Conservation (phyloP, 2,329 filamentous ascomycete species). For the Aspergillus fischeri region DNA sequence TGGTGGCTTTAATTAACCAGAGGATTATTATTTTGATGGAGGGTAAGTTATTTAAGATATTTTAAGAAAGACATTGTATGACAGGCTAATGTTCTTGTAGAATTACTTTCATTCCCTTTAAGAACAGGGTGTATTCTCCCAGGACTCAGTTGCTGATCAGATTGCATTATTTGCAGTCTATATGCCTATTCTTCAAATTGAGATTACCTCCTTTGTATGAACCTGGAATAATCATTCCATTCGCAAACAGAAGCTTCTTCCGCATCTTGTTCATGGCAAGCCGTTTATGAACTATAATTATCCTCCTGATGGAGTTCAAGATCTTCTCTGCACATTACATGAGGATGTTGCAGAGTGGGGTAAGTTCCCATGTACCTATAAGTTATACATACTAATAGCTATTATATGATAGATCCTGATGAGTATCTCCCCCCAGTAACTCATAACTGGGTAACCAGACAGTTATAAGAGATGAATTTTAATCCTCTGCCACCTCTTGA, state of each 20-base stretch:
- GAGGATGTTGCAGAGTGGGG: not conserved
- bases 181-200: constrained; percentile 5
- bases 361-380: constrained; percentile 3
- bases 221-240: constrained; percentile 12
- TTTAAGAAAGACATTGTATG: no score
- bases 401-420: constrained; percentile 3
- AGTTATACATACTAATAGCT: not conserved
- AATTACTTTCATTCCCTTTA: constrained; percentile 9
- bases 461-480: constrained; percentile 9
- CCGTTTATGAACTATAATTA: constrained; percentile 11
- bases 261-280: constrained; percentile 6
- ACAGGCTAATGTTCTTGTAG: not conserved
- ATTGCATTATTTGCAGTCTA: constrained; percentile 10
- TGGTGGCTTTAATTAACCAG: constrained; percentile 10
- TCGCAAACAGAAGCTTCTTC: constrained; percentile 5
- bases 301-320: constrained; percentile 4
- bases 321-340: not conserved
- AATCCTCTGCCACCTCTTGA: constrained; percentile 5
- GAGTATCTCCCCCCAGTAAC: constrained; percentile 10
- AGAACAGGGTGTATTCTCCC: constrained; percentile 3
- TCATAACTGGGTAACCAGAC: constrained; percentile 3
- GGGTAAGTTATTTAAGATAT: not conserved
- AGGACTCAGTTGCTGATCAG: constrained; percentile 3
- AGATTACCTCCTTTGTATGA: constrained; percentile 7
- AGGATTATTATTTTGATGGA: constrained; percentile 1